Evolutionary conservation across 2,329 filamentous ascomycete genomes (phyloP).

Genomic region (Aspergillus pseudoglaucus): DNA sequence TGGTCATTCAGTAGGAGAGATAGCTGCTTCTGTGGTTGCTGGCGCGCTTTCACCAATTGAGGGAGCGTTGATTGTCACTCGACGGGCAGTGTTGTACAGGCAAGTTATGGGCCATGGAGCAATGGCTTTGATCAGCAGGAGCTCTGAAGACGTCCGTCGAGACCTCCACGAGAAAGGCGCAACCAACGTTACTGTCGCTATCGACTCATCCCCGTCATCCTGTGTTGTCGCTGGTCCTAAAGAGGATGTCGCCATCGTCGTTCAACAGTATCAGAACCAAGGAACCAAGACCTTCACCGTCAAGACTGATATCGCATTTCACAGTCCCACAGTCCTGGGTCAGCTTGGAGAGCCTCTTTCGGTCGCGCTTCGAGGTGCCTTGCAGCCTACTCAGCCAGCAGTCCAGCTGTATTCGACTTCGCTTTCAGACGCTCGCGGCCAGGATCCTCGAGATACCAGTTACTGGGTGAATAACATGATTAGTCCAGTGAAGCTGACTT

Average conservation of each 20-base stretch:
- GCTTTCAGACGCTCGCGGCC: slow-evolving; percentile 12
- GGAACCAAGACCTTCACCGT: slow-evolving; percentile 29
- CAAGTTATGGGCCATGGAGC: slow-evolving; percentile 19
- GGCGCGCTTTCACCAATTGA: slow-evolving; percentile 20
- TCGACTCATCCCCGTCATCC: slow-evolving; percentile 8
- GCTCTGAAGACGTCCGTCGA: not conserved
- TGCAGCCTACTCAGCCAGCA: slow-evolving; percentile 17
- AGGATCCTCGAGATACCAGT: slow-evolving; percentile 1
- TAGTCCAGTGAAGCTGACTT: slow-evolving; percentile 28
- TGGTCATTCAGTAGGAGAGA: slow-evolving; percentile 40
- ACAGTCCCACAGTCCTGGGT: slow-evolving; percentile 30
- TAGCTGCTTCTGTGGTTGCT: slow-evolving; percentile 32
- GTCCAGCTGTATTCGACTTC: slow-evolving; percentile 10
- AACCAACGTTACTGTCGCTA: slow-evolving; percentile 3
- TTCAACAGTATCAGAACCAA: slow-evolving; percentile 2
- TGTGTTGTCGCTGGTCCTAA: slow-evolving; percentile 13
- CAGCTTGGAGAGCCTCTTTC: slow-evolving; percentile 23
- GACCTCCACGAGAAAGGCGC: not conserved
- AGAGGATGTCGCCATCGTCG: slow-evolving; percentile 2
- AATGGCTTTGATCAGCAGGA: slow-evolving; percentile 5
- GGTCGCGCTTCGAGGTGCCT: slow-evolving; percentile 4
- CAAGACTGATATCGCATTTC: slow-evolving; percentile 38
- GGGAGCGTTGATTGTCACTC: slow-evolving; percentile 30
- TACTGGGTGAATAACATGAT: slow-evolving; percentile 37
- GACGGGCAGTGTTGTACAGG: slow-evolving; percentile 27